Evolutionary conservation across 2,329 filamentous ascomycete genomes (phyloP), one percentile per base, ranked within the genome.

Genomic region (Neopestalotiopsis sp.): DNA sequence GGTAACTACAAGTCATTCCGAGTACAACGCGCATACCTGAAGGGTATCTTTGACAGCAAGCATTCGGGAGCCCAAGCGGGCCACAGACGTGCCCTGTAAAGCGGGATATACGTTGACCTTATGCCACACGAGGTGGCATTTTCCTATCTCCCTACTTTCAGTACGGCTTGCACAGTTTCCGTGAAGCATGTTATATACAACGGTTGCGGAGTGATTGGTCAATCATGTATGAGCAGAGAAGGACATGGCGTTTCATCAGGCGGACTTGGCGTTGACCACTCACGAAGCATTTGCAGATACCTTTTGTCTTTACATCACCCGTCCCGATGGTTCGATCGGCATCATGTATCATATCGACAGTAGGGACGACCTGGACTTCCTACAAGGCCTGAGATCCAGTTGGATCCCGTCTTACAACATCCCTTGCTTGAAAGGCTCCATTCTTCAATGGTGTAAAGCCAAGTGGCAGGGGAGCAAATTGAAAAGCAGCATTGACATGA

Each of bases 1-100:
- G 94, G 93, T 66, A 91, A 97, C 75, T 98, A 97, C 79, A 86
- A 87, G 5, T 88, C 89, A 2, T 97, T 97, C 76, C 83, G 87
- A 24, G 79, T 85, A 57, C 93, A 97, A 78, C 88, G 94, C 66
- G 82, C 87, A 13, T 91, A 87, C 72, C 81, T 95, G 9, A 82
- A 83, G 65, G 30, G 40, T 6, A 40, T 67, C 65, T 62, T n/a
- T 40, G 59, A 62, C 17, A 34, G 32, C 28, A 62, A 62, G 59
- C 13, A 20, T 20, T 14, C 12, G 14, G 59, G 59, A 20, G 59
- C 34, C 12, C 59, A 62, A 40, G 32, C 34, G 32, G 32, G 59
- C 13, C 30, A 62, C 6, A 62, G 59, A 62, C 32, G 59, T 34
- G 59, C 59, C 14, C 14, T 32, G 7, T 62, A 7, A 62, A 20